Evolutionary conservation across 2,329 filamentous ascomycete species (phyloP).

Genomic region (Aspergillus ruber): DNA sequence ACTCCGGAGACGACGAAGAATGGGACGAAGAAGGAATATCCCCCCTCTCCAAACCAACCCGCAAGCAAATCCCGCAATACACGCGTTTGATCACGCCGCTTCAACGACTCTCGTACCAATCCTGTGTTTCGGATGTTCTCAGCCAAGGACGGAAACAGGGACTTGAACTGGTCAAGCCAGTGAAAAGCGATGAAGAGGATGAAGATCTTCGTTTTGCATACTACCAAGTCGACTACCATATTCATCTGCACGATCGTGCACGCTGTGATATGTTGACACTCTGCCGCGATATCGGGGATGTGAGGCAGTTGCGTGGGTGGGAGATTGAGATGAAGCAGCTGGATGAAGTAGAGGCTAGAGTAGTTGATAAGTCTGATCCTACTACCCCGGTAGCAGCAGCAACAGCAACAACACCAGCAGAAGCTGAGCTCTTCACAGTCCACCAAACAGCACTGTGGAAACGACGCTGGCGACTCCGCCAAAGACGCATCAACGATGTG

Average conservation of each 20-base stretch:
- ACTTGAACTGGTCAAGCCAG: too few species aligned
- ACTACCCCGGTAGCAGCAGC: not conserved
- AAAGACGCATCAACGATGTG: slow-evolving; percentile 4
- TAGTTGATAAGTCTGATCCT: too few species aligned
- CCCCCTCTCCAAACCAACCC: not conserved
- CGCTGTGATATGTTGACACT: slow-evolving; percentile 17
- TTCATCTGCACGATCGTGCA: slow-evolving; percentile 24
- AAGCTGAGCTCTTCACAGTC: not conserved
- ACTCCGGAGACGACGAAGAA: not conserved
- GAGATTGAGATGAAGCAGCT: slow-evolving; percentile 10
- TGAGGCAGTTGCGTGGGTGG: slow-evolving; percentile 21
- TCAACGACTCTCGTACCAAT: not conserved
- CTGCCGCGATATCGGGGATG: slow-evolving; percentile 24
- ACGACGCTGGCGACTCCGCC: slow-evolving; percentile 1
- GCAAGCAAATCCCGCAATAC: not conserved
- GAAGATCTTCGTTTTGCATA: slow-evolving; percentile 15
- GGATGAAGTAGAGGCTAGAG: not conserved
- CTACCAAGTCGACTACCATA: slow-evolving; percentile 27
- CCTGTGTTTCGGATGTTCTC: not conserved
- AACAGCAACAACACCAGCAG: not conserved
- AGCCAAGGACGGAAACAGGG: too few species aligned
- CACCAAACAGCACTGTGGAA: slow-evolving; percentile 9
- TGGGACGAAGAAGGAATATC: not conserved
- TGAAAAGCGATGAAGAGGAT: not conserved
- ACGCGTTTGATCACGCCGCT: not conserved